Conservation (phyloP, 2,329 filamentous ascomycete genomes). For the Hymenoscyphus fraxineus region DNA sequence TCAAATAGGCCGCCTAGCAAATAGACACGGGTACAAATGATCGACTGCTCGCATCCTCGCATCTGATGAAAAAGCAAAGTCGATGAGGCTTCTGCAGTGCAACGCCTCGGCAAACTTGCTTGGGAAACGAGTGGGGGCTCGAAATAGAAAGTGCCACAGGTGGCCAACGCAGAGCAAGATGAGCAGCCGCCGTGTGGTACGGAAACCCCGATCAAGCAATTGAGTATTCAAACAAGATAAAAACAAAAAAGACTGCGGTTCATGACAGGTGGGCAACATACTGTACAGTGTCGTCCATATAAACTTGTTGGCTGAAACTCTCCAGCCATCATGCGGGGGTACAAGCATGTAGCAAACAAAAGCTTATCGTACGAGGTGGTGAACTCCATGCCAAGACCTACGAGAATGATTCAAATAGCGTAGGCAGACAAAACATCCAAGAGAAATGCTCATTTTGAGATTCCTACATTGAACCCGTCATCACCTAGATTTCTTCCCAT, state of each 20-base stretch:
- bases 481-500: constrained; percentile 27
- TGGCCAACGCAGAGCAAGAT: not conserved
- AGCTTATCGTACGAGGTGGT: not conserved
- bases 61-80: no score
- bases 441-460: not conserved
- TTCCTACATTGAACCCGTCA: not conserved
- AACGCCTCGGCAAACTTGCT: not conserved
- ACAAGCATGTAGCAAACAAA: not conserved
- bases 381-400: not conserved
- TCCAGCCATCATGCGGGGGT: not conserved
- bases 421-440: not conserved
- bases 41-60: no score
- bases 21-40: no score
- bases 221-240: no score
- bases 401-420: not conserved
- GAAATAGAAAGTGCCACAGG: not conserved
- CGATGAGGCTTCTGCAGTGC: no score
- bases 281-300: not conserved
- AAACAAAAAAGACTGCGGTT: no score
- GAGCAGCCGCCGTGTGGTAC: no score
- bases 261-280: not conserved
- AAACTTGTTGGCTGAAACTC: not conserved
- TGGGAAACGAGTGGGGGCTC: not conserved
- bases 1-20: no score
- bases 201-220: no score